Conservation (phyloP, 495 filamentous ascomycete genomes). For the Penicillium alfredii region DNA sequence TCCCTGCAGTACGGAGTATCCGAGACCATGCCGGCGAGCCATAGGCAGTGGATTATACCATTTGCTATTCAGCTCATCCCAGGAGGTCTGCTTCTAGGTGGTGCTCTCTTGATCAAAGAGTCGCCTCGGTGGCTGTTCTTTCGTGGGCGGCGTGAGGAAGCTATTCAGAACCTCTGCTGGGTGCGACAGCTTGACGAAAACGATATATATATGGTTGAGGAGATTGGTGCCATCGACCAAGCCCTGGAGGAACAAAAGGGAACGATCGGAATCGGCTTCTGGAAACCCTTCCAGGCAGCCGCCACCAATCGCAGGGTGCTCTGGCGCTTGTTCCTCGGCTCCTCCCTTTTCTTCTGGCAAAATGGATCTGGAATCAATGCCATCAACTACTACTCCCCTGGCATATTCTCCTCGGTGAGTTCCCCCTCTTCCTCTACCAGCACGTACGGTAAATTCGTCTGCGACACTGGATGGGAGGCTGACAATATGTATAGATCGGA, state of each 20-base stretch:
- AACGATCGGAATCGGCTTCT: conserved; percentile 57
- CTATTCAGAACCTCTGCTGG: conserved; percentile 55
- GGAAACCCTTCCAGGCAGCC: conserved; percentile 59
- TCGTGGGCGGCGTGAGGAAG: conserved; percentile 44
- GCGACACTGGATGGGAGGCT: too few relatives aligned
- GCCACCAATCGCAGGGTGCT: conserved; percentile 39
- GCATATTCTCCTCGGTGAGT: too few relatives aligned
- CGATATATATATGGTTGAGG: conserved; percentile 62
- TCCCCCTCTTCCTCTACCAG: too few relatives aligned
- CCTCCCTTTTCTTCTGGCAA: conserved; percentile 63
- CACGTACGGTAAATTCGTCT: too few relatives aligned
- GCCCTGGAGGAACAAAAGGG: conserved; percentile 50
- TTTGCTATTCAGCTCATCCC: conserved; percentile 52
- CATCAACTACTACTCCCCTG: too few relatives aligned
- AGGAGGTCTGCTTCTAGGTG: conserved; percentile 41
- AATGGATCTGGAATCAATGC: conserved; percentile 63
- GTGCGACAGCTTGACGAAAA: conserved; percentile 53
- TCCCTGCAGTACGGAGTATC: conserved; percentile 32
- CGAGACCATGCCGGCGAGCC: conserved; percentile 23
- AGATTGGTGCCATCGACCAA: conserved; percentile 55
- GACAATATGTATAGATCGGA: too few relatives aligned
- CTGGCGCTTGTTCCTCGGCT: conserved; percentile 62
- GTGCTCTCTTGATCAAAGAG: conserved; percentile 45
- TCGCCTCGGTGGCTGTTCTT: conserved; percentile 54
- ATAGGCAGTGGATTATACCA: conserved; percentile 51